A percentile compares a stretch with the other conserved stretches of the same genome.
Evolutionary conservation across 176 grass and related monocot genomes (phyloP).

Genomic region (Cenchrus americanus): DNA sequence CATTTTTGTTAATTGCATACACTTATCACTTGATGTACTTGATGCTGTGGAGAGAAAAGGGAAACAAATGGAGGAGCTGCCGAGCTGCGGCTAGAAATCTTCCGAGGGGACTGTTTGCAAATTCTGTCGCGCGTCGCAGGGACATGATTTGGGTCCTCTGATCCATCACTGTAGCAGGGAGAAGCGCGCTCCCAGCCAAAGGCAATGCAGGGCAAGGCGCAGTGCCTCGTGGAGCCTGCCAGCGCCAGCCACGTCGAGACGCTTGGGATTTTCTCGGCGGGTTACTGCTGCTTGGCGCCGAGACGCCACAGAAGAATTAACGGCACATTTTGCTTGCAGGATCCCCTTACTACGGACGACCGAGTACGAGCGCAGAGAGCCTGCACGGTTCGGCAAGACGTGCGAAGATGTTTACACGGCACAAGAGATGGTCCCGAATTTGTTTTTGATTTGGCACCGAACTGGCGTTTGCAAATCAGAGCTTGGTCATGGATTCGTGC

Average conservation of each 20-base stretch:
- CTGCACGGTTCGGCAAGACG: background rate
- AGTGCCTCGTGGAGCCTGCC: background rate
- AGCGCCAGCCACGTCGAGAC: constrained; percentile 11
- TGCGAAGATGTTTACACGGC: background rate
- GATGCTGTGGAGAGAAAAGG: background rate
- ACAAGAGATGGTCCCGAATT: background rate
- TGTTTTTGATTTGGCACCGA: too few species aligned
- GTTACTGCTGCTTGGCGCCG: background rate
- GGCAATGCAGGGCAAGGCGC: too few species aligned
- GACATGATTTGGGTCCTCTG: too few species aligned
- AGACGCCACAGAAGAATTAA: background rate
- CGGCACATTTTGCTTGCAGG: background rate
- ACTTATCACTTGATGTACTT: background rate
- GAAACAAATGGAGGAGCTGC: too few species aligned
- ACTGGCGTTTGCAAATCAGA: too few species aligned
- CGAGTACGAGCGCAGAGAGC: background rate
- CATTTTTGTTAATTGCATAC: too few species aligned
- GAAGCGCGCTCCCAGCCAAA: too few species aligned
- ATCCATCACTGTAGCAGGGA: too few species aligned
- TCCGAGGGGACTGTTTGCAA: background rate
- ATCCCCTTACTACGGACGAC: too few species aligned
- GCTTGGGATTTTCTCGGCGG: background rate
- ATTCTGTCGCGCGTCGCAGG: background rate
- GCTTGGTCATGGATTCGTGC: too few species aligned
- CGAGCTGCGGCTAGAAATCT: background rate